Evolutionary conservation across 306 rosid species (phyloP), one percentile per base, ranked within the genome.

Genomic region (Comarum palustre): DNA sequence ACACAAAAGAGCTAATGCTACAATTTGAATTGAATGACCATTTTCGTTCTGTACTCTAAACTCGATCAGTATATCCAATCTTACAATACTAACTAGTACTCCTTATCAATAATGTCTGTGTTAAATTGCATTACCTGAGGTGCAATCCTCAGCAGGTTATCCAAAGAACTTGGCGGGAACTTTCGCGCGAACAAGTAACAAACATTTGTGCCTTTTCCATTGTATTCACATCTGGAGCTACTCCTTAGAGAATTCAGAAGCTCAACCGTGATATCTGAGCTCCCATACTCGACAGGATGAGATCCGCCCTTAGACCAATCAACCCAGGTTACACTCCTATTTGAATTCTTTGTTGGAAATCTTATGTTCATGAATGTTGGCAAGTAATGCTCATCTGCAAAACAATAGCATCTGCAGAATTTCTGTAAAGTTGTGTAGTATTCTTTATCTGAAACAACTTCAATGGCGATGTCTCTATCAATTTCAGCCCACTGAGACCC

Each of bases 71-170:
- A n/a, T 50, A 52, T 19, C 27, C 59, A 52, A 52, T 52, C 29
- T 9, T 16, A 20, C 29, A 20, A 20, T 9, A 20, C 29, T 52
- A 57, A 57, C 34, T 24, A 57, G 32, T 57, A 57, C 34, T 24
- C 34, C 7, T 24, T 24, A 57, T 55, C 61, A 55, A 17, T 19
- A 42, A 72, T 16, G 8, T 4, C 0, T 34, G 34, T 22, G 62
- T 72, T 60, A 68, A 87, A 89, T 1, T 85, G 84, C 97, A 92
- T 85, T 62, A 87, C 68, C 74, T 77, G 12, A 0, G 93, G 92
- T 51, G 92, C 96, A 79, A 92, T 46, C 14, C 59, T 59, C 58
- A 73, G 59, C 4, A 79, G 31, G 16, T 48, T 29, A 32, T 58
- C 70, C 66, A 79, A 60, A 10, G 82, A 19, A 16, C 29, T 67